These are phyloP conservation scores for Trichoderma erinaceum DNA, from an alignment of 495 filamentous ascomycete genomes.

Conservation along the genomic window DNA sequence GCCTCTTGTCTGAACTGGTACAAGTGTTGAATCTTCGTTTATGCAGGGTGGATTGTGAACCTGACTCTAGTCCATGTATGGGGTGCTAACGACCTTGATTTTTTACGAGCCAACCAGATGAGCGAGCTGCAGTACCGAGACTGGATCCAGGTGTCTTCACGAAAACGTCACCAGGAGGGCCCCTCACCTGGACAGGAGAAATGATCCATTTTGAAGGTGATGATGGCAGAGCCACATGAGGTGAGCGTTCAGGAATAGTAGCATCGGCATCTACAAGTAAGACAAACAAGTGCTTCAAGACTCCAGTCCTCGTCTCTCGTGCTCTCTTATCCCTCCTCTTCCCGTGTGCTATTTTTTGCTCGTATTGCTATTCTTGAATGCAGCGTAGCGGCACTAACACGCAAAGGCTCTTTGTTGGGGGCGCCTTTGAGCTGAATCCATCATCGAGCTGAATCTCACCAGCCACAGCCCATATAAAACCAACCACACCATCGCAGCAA, in stretches of 20 bases:
- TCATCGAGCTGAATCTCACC: neutral
- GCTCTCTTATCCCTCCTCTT: neutral
- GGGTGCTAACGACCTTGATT: neutral
- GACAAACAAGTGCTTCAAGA: neutral
- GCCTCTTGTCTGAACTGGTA: no score
- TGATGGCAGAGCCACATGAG: constrained; percentile 5
- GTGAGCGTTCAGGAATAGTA: neutral
- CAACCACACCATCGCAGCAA: neutral
- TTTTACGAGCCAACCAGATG: neutral
- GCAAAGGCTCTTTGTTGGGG: neutral
- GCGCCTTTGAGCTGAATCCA: neutral
- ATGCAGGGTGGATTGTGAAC: no score
- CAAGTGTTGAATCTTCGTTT: no score
- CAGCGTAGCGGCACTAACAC: neutral
- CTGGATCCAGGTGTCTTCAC: neutral
- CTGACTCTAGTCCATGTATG: neutral
- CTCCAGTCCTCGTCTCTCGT: neutral
- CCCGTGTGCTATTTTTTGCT: neutral
- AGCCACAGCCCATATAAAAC: neutral
- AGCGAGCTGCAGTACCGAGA: no score
- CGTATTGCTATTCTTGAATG: neutral
- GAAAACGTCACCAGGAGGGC: constrained; percentile 2
- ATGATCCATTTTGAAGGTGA: neutral
- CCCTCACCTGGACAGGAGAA: constrained; percentile 4
- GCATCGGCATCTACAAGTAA: neutral